phyloP scores from a whole-genome alignment of 2,329 filamentous ascomycete species.

The Lasiodiplodia theobromae region DNA sequence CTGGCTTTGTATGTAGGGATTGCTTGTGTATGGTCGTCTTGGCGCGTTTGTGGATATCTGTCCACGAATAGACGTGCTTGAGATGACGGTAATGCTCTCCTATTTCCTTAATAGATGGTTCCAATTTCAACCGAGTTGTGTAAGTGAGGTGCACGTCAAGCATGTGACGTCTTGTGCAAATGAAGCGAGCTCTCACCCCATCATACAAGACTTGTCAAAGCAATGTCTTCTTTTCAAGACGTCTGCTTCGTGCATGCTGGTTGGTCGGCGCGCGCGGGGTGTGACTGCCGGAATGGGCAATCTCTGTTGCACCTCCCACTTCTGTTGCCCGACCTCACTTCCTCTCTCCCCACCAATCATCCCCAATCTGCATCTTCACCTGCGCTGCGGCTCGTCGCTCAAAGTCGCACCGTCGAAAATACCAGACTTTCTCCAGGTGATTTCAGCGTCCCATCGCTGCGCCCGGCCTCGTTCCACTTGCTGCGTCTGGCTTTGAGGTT shows the following conservation, averaged over 20 bases:
- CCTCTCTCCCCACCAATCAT: not conserved
- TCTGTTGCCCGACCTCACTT: not conserved
- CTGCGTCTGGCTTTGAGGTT: not conserved
- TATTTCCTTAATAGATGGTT: constrained; percentile 44
- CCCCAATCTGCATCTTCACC: not conserved
- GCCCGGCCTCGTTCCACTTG: not conserved
- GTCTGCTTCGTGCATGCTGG: not conserved
- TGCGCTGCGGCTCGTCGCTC: not conserved
- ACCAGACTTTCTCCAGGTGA: not conserved
- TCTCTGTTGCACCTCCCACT: not conserved
- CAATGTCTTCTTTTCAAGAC: not conserved
- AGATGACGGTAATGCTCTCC: constrained; percentile 49
- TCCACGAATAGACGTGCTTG: constrained; percentile 45
- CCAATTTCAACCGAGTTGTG: not conserved
- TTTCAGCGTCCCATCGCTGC: not conserved
- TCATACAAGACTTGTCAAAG: not conserved
- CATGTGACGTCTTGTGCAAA: not conserved
- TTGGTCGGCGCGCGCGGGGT: not conserved
- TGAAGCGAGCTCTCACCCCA: not conserved
- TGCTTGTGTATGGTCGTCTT: constrained; percentile 44
- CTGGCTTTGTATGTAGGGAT: constrained; percentile 39
- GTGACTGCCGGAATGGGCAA: not conserved
- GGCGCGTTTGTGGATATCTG: constrained; percentile 38
- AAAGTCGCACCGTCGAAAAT: not conserved
- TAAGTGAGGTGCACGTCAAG: not conserved